Conservation (phyloP, 225 moss, liverwort and hornwort genomes). For the Antitrichia curtipendula region DNA sequence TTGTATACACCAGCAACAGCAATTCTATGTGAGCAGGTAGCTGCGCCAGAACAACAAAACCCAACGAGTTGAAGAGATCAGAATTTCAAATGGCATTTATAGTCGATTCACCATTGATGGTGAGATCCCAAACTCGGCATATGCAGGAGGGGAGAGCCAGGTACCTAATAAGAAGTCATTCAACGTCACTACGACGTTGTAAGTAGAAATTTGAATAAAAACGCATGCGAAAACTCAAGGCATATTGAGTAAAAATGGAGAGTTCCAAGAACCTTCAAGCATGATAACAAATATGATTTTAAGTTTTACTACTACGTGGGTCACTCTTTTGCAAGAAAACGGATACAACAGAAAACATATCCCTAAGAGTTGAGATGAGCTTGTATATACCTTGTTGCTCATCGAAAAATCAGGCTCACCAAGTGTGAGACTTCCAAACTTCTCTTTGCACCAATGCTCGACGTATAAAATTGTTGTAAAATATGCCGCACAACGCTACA, state of each 20-base stretch:
- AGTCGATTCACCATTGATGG: not conserved
- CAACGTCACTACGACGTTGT: not conserved
- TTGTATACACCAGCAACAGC: constrained; percentile 73
- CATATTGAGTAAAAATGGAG: not conserved
- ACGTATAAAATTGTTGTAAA: constrained; percentile 84
- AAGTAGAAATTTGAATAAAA: not conserved
- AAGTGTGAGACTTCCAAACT: constrained; percentile 70
- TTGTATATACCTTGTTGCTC: constrained; percentile 46
- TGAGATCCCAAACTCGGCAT: not conserved
- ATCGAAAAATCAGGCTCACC: constrained; percentile 97
- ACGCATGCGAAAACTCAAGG: not conserved
- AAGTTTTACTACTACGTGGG: not conserved
- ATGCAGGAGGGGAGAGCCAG: not conserved
- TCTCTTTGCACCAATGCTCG: constrained; percentile 91
- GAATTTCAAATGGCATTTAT: not conserved
- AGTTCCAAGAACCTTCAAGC: not conserved
- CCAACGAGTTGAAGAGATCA: not conserved
- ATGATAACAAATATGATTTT: not conserved
- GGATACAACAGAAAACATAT: not conserved
- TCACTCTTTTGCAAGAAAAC: not conserved
- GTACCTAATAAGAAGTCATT: not conserved
- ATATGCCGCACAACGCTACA: constrained; percentile 82
- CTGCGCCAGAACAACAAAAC: constrained; percentile 21
- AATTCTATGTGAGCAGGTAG: constrained; percentile 79
- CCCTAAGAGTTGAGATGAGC: not conserved